Evolutionary conservation across 1,284 basidiomycete species (phyloP), one percentile per base, ranked within the genome.

Genomic region (Puccinia horiana): DNA sequence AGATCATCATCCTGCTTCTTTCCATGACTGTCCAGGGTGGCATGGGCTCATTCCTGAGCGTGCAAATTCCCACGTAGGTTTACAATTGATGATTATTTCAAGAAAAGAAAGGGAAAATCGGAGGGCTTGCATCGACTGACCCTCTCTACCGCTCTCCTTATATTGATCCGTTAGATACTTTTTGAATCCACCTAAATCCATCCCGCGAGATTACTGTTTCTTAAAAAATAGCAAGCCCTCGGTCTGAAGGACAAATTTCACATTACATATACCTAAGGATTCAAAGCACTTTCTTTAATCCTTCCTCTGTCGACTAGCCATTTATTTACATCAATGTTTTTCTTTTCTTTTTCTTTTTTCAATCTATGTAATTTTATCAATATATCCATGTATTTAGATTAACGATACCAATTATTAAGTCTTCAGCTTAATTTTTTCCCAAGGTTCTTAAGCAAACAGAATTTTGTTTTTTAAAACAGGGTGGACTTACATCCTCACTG

Each of bases 181-280:
- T 14, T 26, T 80, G 18, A 80, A 80, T 73, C 78, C 78, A n/a
- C 35, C 47, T 12, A 11, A 20, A 23, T 32, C 44, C 14, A 16
- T 72, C 1, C 67, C 78, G 3, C 47, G 67, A 80, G 78, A 80
- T 49, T 80, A 73, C 54, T 80, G 78, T 40, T 73, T 40, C 16
- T 35, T 65, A 35, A 37, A 65, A 35, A 65, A 65, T 18, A 65
- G 61, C 35, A 65, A 29, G 61, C 4, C 61, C 23, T 8, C 20
- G n/a, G n/a, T 5, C 54, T 56, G 20, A 56, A 56, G 14, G 44
- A 47, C 16, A 47, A 16, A 47, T n/a, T n/a, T n/a, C n/a, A n/a
- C n/a, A n/a, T n/a, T n/a, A n/a, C n/a, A n/a, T n/a, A n/a, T n/a
- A n/a, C n/a, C n/a, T n/a, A n/a, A n/a, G n/a, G n/a, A n/a, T n/a